Evolutionary conservation across 2,329 filamentous ascomycete species (phyloP), one percentile per base, ranked within the genome.

Genomic region (Diaporthe batatas): DNA sequence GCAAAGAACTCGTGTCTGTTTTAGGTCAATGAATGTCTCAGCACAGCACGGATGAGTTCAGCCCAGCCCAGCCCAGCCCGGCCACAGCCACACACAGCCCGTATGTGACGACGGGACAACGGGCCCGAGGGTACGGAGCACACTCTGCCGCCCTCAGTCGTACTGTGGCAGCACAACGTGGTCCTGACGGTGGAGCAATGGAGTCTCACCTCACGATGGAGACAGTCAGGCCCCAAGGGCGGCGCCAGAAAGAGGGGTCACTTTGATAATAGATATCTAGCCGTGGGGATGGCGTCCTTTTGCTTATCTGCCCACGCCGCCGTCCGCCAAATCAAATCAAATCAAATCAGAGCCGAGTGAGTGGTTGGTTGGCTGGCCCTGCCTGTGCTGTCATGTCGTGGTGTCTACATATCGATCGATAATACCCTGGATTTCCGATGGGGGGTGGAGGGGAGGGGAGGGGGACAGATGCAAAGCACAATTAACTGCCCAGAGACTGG

Each of bases 221-320:
- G 10, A 25, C 12, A 23, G 36, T 44, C 58, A 47, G 39, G 42
- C 44, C n/a, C 14, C 29, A 12, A 51, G 23, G 36, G 11, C 36
- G 29, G 29, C 36, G n/a, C 21, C 29, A 65, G 21, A 65, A 65
- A 65, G 62, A 65, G 62, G 44, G 62, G 62, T 65, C 62, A 51
- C 12, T 25, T 51, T 16, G 59, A 39, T 44, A 18, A 44, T 44
- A 65, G 62, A 65, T 65, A 65, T 65, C 62, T 65, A 65, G 18
- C 62, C 62, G 62, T 65, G 44, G 62, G 62, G 29, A 51, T 65
- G 62, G 62, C 62, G 62, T 51, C 62, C 29, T 65, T 65, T 65
- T 65, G 6, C 44, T 65, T 65, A 65, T 65, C 62, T 65, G 44
- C 42, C 44, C 62, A 25, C 36, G 2, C 36, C 29, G 29, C 29